Evolutionary conservation across 2,329 filamentous ascomycete genomes (phyloP).

Genomic region (Alternaria arborescens): DNA sequence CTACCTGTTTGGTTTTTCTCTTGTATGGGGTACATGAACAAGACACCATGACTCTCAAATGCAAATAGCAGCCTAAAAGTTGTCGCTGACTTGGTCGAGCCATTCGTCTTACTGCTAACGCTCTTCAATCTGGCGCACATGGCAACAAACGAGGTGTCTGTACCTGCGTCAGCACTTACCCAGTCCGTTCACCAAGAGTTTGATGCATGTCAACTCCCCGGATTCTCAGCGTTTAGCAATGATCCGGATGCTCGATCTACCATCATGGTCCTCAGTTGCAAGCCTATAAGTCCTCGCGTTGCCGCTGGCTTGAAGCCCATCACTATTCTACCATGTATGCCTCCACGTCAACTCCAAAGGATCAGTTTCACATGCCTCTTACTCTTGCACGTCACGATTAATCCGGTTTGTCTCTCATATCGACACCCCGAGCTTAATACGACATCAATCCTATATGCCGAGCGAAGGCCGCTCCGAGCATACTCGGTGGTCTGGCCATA

Average conservation of each 20-base stretch:
- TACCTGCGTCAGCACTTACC: conserved; percentile 15
- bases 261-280: conserved; percentile 34
- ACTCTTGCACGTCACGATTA: neutral
- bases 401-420: neutral
- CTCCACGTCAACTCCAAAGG: neutral
- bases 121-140: neutral
- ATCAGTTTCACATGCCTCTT: neutral
- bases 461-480: conserved; percentile 11
- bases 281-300: conserved; percentile 15
- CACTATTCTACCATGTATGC: neutral
- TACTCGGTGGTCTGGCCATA: conserved; percentile 18
- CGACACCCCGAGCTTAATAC: conserved; percentile 7
- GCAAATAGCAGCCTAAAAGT: too few species aligned
- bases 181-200: neutral
- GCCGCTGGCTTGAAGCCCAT: neutral
- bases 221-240: conserved; percentile 1
- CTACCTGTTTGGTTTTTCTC: too few species aligned
- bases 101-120: neutral
- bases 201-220: neutral
- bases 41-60: too few species aligned
- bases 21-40: too few species aligned
- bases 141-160: conserved; percentile 4
- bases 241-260: conserved; percentile 5
- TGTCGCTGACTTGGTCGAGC: too few species aligned
- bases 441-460: conserved; percentile 6